A percentile compares a stretch with the other conserved stretches of the same genome.
Conservation (phyloP, 1,139 yeast species). For the Suhomyces atakaporum region DNA sequence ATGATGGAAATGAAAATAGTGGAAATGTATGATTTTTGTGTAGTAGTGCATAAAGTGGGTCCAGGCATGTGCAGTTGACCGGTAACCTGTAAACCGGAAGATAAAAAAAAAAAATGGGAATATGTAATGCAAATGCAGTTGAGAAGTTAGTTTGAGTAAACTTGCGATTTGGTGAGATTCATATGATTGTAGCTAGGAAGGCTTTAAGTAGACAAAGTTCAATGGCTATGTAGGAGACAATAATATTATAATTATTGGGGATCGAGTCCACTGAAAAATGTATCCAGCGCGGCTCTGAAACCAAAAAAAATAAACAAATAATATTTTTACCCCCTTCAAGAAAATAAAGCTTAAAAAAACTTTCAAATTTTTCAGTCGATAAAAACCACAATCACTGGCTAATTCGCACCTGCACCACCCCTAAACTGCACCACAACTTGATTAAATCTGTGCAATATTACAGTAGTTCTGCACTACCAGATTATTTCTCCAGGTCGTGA, state of each 20-base stretch:
- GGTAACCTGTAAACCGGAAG: not conserved
- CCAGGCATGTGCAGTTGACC: not conserved
- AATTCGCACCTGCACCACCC: conserved; percentile 1
- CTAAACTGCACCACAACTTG: conserved; percentile 7
- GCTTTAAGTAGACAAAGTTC: no score
- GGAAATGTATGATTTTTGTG: not conserved
- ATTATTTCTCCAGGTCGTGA: conserved; percentile 8
- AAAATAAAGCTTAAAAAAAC: conserved; percentile 2
- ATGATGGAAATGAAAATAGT: not conserved
- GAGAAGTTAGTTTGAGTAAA: not conserved
- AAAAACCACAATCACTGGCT: not conserved
- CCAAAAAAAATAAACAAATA: conserved; percentile 4
- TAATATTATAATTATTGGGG: no score
- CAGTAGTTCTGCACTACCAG: conserved; percentile 9
- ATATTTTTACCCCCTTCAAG: not conserved
- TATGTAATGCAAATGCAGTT: not conserved
- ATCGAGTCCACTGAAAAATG: no score
- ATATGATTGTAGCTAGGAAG: no score
- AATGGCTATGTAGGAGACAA: no score
- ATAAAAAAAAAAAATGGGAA: not conserved
- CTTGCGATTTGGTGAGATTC: no score
- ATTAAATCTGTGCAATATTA: conserved; percentile 5
- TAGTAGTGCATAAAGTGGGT: not conserved
- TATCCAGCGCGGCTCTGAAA: not conserved
- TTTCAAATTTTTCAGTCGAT: conserved; percentile 1